phyloP scores from a whole-genome alignment of 495 filamentous ascomycete genomes.

The Xylaria cubensis region DNA sequence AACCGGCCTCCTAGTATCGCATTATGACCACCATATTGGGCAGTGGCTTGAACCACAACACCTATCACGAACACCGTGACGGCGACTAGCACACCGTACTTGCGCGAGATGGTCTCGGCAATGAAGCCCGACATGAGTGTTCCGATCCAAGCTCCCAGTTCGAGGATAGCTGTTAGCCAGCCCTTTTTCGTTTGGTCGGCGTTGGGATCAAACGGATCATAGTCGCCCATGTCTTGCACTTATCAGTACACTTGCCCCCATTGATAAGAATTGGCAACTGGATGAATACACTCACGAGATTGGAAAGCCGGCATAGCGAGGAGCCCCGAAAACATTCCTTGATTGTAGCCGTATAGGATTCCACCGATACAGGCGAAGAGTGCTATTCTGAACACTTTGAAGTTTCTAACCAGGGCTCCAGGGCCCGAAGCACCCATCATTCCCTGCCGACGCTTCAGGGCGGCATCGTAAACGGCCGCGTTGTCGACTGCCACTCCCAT shows the following conservation, averaged over 20 bases:
- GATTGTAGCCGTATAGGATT: constrained; percentile 70
- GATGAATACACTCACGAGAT: constrained; percentile 43
- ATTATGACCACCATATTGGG: constrained; percentile 59
- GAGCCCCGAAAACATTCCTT: constrained; percentile 80
- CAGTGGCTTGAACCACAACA: constrained; percentile 74
- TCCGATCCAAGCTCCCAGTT: constrained; percentile 84
- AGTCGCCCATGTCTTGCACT: constrained; percentile 66
- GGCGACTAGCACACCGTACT: constrained; percentile 75
- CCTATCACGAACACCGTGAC: constrained; percentile 77
- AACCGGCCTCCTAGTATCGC: constrained; percentile 78
- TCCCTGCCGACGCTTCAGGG: constrained; percentile 66
- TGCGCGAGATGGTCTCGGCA: constrained; percentile 75
- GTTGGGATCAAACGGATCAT: constrained; percentile 53
- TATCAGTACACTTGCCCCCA: not conserved
- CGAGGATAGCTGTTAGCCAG: constrained; percentile 80
- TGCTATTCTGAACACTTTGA: constrained; percentile 73
- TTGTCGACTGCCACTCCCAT: constrained; percentile 47
- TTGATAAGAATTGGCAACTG: not conserved
- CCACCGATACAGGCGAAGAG: constrained; percentile 82
- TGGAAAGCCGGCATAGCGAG: constrained; percentile 67
- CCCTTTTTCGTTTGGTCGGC: constrained; percentile 70
- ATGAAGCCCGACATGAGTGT: constrained; percentile 77
- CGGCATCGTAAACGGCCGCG: constrained; percentile 63
- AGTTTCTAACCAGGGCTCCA: constrained; percentile 69
- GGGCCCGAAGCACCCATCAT: constrained; percentile 71